A percentile compares a stretch with the other conserved stretches of the same genome.
Evolutionary conservation across 2,329 filamentous ascomycete species (phyloP).

Genomic region (Alternaria ventricosa): DNA sequence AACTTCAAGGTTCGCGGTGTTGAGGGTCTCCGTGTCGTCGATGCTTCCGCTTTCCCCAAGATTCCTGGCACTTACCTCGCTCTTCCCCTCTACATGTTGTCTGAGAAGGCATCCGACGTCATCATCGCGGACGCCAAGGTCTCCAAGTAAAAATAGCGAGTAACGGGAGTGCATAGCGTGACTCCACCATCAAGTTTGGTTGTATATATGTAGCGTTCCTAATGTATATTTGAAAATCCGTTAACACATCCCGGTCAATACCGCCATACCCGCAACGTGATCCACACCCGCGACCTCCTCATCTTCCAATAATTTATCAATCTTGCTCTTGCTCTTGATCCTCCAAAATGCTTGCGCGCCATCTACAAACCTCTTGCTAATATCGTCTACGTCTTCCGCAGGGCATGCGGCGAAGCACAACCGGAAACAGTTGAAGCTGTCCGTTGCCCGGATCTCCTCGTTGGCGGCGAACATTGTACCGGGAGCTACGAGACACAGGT

Average conservation of each 20-base stretch:
- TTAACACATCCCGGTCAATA: constrained; percentile 43
- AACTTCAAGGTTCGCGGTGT: constrained; percentile 62
- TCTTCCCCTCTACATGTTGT: constrained; percentile 62
- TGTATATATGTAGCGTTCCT: neutral
- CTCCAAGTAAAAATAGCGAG: neutral
- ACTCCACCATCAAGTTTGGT: neutral
- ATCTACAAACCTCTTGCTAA: constrained; percentile 69
- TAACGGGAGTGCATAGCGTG: neutral
- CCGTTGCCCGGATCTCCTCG: constrained; percentile 61
- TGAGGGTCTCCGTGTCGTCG: constrained; percentile 59
- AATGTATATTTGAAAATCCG: neutral
- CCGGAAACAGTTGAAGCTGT: constrained; percentile 75
- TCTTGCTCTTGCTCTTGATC: constrained; percentile 69
- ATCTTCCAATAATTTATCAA: constrained; percentile 67
- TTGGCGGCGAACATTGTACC: constrained; percentile 77
- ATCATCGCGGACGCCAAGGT: constrained; percentile 50
- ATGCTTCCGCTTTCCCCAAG: constrained; percentile 39
- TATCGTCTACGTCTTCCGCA: constrained; percentile 70
- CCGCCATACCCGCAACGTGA: constrained; percentile 31
- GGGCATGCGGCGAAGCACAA: constrained; percentile 85
- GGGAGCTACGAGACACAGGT: constrained; percentile 72
- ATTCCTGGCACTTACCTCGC: constrained; percentile 61
- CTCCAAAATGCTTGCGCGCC: constrained; percentile 79
- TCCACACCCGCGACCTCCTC: constrained; percentile 23
- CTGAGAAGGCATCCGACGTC: constrained; percentile 67